Conservation (phyloP, 352 stramenopile genomes). For the Globisporangium takayamanum region DNA sequence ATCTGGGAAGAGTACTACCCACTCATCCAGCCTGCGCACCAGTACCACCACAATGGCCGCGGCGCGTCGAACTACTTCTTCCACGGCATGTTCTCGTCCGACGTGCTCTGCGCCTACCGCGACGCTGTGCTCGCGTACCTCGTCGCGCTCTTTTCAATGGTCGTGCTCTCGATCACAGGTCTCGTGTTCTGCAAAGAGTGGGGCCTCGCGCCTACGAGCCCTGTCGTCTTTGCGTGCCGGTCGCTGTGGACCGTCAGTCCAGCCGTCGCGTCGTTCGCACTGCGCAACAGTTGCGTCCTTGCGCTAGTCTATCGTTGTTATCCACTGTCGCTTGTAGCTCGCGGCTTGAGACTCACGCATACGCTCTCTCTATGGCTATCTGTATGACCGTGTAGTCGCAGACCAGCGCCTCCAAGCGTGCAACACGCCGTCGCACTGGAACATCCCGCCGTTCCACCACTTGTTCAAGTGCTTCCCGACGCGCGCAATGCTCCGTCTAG, state of each 20-base stretch:
- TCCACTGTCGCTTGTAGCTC: constrained; percentile 5
- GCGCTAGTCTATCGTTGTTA: background rate
- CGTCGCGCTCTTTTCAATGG: constrained; percentile 71
- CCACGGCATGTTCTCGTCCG: constrained; percentile 83
- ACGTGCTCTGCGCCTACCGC: constrained; percentile 79
- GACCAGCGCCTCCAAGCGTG: constrained; percentile 63
- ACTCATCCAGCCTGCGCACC: constrained; percentile 74
- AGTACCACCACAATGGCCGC: constrained; percentile 73
- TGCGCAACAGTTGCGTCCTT: constrained; percentile 49
- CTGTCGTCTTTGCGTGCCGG: constrained; percentile 47
- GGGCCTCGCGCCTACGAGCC: constrained; percentile 42
- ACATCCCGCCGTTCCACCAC: constrained; percentile 74
- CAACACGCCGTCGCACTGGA: constrained; percentile 79
- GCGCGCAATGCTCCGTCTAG: constrained; percentile 66
- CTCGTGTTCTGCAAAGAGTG: constrained; percentile 84
- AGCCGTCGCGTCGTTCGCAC: constrained; percentile 54
- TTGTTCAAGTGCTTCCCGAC: constrained; percentile 81
- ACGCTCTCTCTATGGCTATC: constrained; percentile 4
- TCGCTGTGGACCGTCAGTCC: constrained; percentile 74
- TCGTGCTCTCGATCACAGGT: constrained; percentile 70
- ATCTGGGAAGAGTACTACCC: constrained; percentile 89
- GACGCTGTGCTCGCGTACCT: constrained; percentile 80
- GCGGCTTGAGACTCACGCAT: background rate
- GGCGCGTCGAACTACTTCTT: constrained; percentile 83
- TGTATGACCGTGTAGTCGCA: constrained; percentile 33